Evolutionary conservation across 129 eudicot genomes (phyloP).

Genomic region (Saussurea involucrata): DNA sequence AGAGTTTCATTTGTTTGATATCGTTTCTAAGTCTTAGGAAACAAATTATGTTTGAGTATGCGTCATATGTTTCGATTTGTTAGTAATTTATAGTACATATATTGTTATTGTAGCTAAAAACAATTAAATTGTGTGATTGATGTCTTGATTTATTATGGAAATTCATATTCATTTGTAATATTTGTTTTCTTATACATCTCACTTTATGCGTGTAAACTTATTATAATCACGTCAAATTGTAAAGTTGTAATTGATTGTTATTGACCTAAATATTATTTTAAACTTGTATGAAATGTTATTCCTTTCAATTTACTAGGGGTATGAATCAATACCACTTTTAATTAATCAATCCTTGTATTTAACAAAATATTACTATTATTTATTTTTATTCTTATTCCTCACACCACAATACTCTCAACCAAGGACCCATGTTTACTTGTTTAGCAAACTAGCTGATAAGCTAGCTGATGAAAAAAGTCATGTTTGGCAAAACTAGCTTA

Average conservation of each 20-base stretch:
- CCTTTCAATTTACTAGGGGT: not conserved
- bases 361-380: not conserved
- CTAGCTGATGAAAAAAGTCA: no score
- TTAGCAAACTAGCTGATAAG: no score
- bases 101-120: not conserved
- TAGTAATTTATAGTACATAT: slow-evolving; percentile 4
- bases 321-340: not conserved
- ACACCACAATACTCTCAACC: no score
- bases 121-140: not conserved
- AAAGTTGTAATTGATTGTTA: not conserved
- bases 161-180: slow-evolving; percentile 22
- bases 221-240: not conserved
- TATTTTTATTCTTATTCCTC: no score
- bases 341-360: no score
- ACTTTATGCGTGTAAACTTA: not conserved
- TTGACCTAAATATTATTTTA: not conserved
- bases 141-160: not conserved
- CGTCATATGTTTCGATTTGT: not conserved
- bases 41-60: not conserved
- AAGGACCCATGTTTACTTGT: no score
- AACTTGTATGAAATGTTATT: not conserved
- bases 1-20: slow-evolving; percentile 2
- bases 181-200: not conserved
- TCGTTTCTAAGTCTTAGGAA: not conserved
- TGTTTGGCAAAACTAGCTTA: no score